phyloP scores from a whole-genome alignment of 2,329 filamentous ascomycete genomes.

The Magnaporthales sp. region DNA sequence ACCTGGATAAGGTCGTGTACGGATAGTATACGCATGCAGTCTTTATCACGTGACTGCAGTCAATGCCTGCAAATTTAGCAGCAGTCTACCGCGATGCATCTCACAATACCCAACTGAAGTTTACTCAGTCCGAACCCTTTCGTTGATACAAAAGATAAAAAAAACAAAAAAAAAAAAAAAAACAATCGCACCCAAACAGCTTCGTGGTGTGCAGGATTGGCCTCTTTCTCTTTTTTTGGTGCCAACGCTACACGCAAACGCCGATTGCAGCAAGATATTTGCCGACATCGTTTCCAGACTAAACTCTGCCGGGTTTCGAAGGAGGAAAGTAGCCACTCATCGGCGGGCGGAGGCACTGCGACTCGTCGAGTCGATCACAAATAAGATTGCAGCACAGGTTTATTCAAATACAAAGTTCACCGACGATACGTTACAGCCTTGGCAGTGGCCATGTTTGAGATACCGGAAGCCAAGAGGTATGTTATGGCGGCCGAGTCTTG shows the following conservation, averaged over 20 bases:
- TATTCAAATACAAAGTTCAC: too few species aligned
- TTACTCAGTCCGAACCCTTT: not conserved
- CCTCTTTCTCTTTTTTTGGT: not conserved
- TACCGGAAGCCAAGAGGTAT: constrained; percentile 45
- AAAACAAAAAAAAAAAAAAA: not conserved
- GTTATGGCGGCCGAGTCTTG: constrained; percentile 14
- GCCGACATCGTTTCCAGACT: not conserved
- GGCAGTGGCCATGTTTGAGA: constrained; percentile 35
- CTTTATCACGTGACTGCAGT: not conserved
- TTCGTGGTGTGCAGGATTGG: not conserved
- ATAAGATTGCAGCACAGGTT: too few species aligned
- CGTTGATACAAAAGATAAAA: not conserved
- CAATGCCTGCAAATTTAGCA: not conserved
- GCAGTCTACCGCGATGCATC: not conserved
- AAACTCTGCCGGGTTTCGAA: not conserved
- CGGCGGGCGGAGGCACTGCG: not conserved
- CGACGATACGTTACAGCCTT: too few species aligned
- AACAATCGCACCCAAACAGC: not conserved
- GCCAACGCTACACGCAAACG: not conserved
- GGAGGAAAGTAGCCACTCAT: not conserved
- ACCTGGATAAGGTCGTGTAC: not conserved
- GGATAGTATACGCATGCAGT: not conserved
- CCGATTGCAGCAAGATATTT: not conserved
- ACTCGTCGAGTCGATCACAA: too few species aligned
- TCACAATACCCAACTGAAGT: not conserved